phyloP scores from a whole-genome alignment of 1,284 basidiomycete genomes.

The Coniophora puteana region DNA sequence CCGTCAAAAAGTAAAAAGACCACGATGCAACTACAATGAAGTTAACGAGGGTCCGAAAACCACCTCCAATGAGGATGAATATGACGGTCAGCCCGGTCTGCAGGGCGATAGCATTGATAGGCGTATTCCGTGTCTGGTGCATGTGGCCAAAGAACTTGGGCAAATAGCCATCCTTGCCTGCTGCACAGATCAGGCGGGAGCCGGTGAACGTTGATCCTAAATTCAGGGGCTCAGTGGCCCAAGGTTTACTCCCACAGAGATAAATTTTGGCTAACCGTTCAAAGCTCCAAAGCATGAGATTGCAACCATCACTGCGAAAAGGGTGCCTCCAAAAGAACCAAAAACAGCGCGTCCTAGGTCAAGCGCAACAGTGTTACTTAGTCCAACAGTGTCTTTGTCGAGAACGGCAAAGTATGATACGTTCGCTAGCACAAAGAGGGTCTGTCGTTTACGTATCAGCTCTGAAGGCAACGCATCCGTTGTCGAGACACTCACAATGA shows the following conservation, averaged over 20 bases:
- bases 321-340: conserved; percentile 79
- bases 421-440: conserved; percentile 81
- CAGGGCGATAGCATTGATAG: conserved; percentile 80
- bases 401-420: conserved; percentile 92
- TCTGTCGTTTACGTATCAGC: conserved; percentile 27
- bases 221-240: conserved; percentile 9
- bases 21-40: conserved; percentile 87
- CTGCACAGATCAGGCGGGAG: conserved; percentile 83
- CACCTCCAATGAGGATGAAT: conserved; percentile 84
- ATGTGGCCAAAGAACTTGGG: conserved; percentile 79
- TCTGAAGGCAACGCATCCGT: background rate
- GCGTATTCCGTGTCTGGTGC: conserved; percentile 73
- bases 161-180: conserved; percentile 85
- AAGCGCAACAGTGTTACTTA: conserved; percentile 90
- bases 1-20: conserved; percentile 91
- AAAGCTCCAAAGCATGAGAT: conserved; percentile 93
- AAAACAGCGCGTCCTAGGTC: conserved; percentile 91
- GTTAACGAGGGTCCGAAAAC: conserved; percentile 85
- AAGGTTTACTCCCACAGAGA: background rate
- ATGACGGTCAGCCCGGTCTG: conserved; percentile 71
- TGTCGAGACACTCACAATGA: conserved; percentile 47
- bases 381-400: conserved; percentile 71
- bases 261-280: conserved; percentile 58
- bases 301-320: conserved; percentile 90
- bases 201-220: conserved; percentile 79